Conservation (phyloP, 192 early-diverging fungal species). For the Coemansia sp. region DNA sequence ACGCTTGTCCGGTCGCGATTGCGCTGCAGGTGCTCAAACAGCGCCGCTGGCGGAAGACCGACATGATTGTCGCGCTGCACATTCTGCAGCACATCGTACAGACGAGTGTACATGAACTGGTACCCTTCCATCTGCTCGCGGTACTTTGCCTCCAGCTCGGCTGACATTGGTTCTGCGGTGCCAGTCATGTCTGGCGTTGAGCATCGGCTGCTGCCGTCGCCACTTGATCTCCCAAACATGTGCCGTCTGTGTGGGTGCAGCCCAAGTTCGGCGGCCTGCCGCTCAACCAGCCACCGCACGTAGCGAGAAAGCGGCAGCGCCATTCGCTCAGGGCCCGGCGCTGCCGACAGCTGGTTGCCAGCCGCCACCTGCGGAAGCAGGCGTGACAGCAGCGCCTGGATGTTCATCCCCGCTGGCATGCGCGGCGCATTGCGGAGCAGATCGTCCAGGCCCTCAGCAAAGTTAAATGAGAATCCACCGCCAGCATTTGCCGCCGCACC, state of each 20-base stretch:
- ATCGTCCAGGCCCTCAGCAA: constrained; percentile 39
- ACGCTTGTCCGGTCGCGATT: constrained; percentile 11
- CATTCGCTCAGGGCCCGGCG: constrained; percentile 40
- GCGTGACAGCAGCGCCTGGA: constrained; percentile 47
- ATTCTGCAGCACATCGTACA: constrained; percentile 68
- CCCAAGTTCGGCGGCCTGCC: constrained; percentile 15
- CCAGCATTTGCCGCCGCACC: background rate
- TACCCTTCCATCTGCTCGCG: constrained; percentile 51
- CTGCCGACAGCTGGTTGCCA: constrained; percentile 16
- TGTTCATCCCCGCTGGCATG: constrained; percentile 31
- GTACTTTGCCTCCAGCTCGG: constrained; percentile 9
- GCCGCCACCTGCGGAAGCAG: constrained; percentile 37
- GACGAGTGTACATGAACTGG: constrained; percentile 62
- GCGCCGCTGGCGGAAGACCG: constrained; percentile 28
- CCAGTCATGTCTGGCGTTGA: constrained; percentile 17
- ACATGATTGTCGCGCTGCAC: constrained; percentile 59
- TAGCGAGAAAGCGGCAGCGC: constrained; percentile 42
- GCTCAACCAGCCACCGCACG: constrained; percentile 33
- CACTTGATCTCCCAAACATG: background rate
- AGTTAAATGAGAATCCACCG: constrained; percentile 22
- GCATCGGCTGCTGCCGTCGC: constrained; percentile 14
- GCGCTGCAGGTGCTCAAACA: constrained; percentile 38
- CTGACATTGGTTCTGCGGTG: background rate
- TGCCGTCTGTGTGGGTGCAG: constrained; percentile 16
- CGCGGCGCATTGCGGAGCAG: constrained; percentile 32